Evolutionary conservation across 345 rosid genomes (phyloP).

Genomic region (Nephelium lappaceum): DNA sequence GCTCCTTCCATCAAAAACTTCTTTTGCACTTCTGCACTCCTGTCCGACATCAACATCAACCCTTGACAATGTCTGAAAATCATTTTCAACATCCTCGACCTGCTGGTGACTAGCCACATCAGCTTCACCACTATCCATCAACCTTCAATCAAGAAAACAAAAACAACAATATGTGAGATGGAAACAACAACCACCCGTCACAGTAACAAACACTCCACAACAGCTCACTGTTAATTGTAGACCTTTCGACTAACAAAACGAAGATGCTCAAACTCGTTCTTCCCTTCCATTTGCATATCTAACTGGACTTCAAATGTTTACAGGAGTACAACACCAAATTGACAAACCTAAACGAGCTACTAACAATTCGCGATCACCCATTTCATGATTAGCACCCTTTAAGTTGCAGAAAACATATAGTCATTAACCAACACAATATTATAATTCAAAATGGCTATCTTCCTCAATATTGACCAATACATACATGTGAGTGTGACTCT

Average conservation of each 20-base stretch:
- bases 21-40: neutral
- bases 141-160: conserved; percentile 10
- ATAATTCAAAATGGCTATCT: neutral
- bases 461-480: neutral
- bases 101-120: conserved; percentile 13
- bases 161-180: neutral
- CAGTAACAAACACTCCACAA: neutral
- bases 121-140: conserved; percentile 29
- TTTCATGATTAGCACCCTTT: neutral
- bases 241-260: neutral
- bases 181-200: neutral
- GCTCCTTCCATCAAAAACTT: neutral
- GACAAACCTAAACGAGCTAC: neutral
- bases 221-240: neutral
- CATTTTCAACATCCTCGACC: neutral
- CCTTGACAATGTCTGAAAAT: neutral
- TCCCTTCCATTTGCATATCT: neutral
- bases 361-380: neutral
- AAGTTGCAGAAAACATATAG: neutral
- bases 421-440: neutral
- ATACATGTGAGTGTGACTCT: neutral
- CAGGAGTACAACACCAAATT: neutral
- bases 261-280: neutral
- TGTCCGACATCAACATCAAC: conserved; percentile 13
- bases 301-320: neutral